phyloP scores from a whole-genome alignment of 2,329 filamentous ascomycete genomes.

The Simplicillium sp. region DNA sequence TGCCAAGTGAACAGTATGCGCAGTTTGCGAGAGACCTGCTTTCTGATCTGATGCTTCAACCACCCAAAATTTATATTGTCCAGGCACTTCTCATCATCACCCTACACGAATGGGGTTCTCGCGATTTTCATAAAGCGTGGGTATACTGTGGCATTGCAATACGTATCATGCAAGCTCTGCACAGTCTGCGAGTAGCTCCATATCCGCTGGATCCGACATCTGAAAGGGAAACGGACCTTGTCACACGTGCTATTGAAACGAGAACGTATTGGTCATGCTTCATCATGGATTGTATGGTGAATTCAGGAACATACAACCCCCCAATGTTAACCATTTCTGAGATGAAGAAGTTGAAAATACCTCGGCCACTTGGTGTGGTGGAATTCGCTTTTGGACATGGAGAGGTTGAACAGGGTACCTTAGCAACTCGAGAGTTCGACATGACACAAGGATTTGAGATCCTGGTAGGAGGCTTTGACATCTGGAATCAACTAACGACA shows the following conservation, averaged over 20 bases:
- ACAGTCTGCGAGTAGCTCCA: constrained; percentile 17
- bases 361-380: constrained; percentile 19
- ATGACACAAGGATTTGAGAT: constrained; percentile 22
- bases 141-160: constrained; percentile 30
- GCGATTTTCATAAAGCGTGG: constrained; percentile 32
- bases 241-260: constrained; percentile 21
- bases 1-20: constrained; percentile 22
- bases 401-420: neutral
- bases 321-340: constrained; percentile 24
- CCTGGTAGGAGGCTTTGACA: constrained; percentile 31
- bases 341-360: constrained; percentile 22
- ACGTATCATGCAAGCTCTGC: constrained; percentile 26
- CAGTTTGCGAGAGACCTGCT: constrained; percentile 17
- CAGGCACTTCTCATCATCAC: constrained; percentile 29
- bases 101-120: constrained; percentile 30
- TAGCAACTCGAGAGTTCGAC: constrained; percentile 10
- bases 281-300: constrained; percentile 33
- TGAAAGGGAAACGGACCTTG: constrained; percentile 10
- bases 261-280: constrained; percentile 35
- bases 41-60: constrained; percentile 14
- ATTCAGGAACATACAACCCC: constrained; percentile 28
- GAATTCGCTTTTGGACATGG: constrained; percentile 27
- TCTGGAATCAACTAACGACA: constrained; percentile 29
- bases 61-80: constrained; percentile 22
- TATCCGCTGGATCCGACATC: constrained; percentile 15